These are phyloP conservation scores for Alliaria petiolata DNA, from an alignment of 345 rosid species.

Conservation along the genomic window DNA sequence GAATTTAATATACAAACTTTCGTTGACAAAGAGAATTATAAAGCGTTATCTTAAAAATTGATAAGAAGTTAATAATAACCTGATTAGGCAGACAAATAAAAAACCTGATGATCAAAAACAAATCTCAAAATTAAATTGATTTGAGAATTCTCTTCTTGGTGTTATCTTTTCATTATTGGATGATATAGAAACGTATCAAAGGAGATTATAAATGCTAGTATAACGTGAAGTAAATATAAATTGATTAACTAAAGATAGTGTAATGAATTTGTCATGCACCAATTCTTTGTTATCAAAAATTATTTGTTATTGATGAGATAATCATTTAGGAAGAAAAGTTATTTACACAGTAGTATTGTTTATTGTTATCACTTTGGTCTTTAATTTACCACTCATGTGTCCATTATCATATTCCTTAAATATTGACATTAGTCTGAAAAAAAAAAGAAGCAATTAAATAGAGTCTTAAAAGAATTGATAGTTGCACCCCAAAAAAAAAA, in stretches of 20 bases:
- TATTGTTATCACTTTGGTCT: too few relatives aligned
- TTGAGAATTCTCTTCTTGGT: background rate
- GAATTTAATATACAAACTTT: constrained; percentile 9
- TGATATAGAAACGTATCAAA: background rate
- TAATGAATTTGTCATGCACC: background rate
- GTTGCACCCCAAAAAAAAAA: too few relatives aligned
- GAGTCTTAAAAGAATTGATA: constrained; percentile 16
- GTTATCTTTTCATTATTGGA: constrained; percentile 12
- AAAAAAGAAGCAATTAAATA: constrained; percentile 5
- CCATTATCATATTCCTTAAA: too few relatives aligned
- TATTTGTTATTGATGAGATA: constrained; percentile 29
- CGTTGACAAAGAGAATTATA: background rate
- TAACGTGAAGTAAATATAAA: constrained; percentile 2
- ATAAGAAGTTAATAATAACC: background rate
- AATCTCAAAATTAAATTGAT: background rate
- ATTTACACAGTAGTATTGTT: background rate
- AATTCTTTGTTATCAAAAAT: too few relatives aligned
- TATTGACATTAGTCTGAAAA: constrained; percentile 2
- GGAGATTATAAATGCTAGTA: constrained; percentile 15
- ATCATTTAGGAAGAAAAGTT: constrained; percentile 23
- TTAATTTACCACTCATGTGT: constrained; percentile 20
- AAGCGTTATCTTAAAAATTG: background rate
- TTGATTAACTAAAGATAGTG: too few relatives aligned
- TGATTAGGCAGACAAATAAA: background rate
- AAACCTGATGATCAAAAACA: background rate